Evolutionary conservation across 139 green algal genomes (phyloP), one percentile per base, ranked within the genome.

Genomic region (Coccomyxa sp.): DNA sequence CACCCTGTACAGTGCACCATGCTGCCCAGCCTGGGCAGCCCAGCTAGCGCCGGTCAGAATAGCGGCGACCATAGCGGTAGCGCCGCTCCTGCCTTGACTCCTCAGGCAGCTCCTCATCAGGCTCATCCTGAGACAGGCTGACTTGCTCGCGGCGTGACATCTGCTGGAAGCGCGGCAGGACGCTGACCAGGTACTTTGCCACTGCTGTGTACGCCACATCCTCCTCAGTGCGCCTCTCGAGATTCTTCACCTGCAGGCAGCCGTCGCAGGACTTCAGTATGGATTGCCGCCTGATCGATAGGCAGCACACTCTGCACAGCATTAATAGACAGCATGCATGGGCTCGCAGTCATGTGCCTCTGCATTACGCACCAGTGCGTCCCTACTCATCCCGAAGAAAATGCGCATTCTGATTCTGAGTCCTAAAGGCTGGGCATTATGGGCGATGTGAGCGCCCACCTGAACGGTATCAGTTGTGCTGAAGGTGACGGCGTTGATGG

Each of bases 191-290:
- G 77, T 88, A 89, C 24, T 79, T 8, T 0, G 74, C 81, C 35
- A 91, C 44, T 2, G 90, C 85, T 7, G 68, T 33, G 8, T 84
- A 74, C 7, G 82, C 72, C n/a, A 93, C 76, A 7, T 85, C 80
- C 39, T 93, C 89, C 44, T 89, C 88, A 2, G 78, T 76, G 31
- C 74, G 80, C 33, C 83, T 70, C 44, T 92, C 79, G 39, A 93
- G 64, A 72, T 84, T 79, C 75, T 92, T 91, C 14, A 93, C 80
- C 35, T 86, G 58, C 39, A 36, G 1, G 35, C 22, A 2, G 35
- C 22, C 44, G 12, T 74, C 69, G 16, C 9, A 34, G 33, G 9
- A 73, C 6, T 38, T 79, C 5, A 41, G 14, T 10, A 12, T 74
- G 36, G 24, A 18, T 34, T 71, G 7, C 12, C n/a, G 50, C 9